Evolutionary conservation across 208 protist genomes (phyloP).

Genomic region (Leishmania amazonensis): DNA sequence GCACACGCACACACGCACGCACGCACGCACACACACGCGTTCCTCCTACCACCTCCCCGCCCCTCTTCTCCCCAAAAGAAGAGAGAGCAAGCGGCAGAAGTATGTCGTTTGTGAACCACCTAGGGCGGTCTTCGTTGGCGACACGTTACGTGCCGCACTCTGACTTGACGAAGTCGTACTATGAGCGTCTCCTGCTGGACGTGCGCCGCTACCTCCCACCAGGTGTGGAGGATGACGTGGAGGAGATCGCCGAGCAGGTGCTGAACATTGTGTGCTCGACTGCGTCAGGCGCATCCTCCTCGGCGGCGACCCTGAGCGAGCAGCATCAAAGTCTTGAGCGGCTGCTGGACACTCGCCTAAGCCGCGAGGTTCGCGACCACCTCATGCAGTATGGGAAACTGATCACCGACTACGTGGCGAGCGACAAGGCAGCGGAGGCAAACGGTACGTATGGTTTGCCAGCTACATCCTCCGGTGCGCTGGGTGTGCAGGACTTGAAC

Average conservation of each 20-base stretch:
- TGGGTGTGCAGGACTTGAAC: slow-evolving; percentile 32
- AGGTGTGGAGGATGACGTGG: slow-evolving; percentile 72
- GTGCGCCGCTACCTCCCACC: slow-evolving; percentile 81
- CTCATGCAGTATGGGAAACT: slow-evolving; percentile 74
- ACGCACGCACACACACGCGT: background rate
- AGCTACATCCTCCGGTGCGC: slow-evolving; percentile 13
- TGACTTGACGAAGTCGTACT: slow-evolving; percentile 68
- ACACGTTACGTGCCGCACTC: slow-evolving; percentile 78
- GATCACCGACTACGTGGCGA: slow-evolving; percentile 85
- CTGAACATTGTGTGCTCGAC: slow-evolving; percentile 66
- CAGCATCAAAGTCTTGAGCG: slow-evolving; percentile 64
- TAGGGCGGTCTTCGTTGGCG: slow-evolving; percentile 18
- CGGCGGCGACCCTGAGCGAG: slow-evolving; percentile 34
- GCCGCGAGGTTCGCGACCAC: slow-evolving; percentile 60
- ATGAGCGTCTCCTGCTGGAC: slow-evolving; percentile 83
- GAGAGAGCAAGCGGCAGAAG: background rate
- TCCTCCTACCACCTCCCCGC: too few species aligned
- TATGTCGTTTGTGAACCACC: slow-evolving; percentile 24
- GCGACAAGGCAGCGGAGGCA: slow-evolving; percentile 7
- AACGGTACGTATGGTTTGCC: slow-evolving; percentile 7
- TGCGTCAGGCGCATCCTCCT: slow-evolving; percentile 10
- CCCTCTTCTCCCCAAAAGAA: background rate
- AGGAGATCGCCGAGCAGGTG: slow-evolving; percentile 78
- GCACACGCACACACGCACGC: background rate
- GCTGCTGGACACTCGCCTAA: slow-evolving; percentile 70